Evolutionary conservation across 2,329 filamentous ascomycete genomes (phyloP), one percentile per base, ranked within the genome.

Genomic region (Phoma sp.): DNA sequence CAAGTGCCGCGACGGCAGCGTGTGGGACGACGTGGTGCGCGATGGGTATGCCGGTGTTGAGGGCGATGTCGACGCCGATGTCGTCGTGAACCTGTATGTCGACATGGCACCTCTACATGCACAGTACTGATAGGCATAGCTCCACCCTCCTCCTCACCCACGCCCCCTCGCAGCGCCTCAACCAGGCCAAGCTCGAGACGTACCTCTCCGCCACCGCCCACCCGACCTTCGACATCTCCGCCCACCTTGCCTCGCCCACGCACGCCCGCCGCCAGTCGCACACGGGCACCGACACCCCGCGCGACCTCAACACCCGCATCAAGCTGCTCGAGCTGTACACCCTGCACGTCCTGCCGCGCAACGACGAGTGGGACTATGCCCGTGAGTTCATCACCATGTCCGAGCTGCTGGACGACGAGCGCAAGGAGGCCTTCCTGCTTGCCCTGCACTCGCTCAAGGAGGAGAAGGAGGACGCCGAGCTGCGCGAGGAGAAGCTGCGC

Each of bases 311-410:
- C 63, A 87, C 91, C 4, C 85, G 92, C 38, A 87, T 97, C 60
- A 96, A 96, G 78, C 90, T 99, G 34, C 85, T 99, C 43, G 95
- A 99, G 77, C 83, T 99, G 7, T 99, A 97, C 74, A 96, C 92
- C 1, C 83, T 99, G 4, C 95, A 99, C 71, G 91, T 98, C 7
- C 85, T 99, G n/a, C 87, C 93, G 5, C 85, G 92, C 47, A 98
- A 97, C 65, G 87, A 91, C 50, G 92, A 98, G 77, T 99, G 95
- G 95, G 91, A 96, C 53, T 97, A 97, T 67, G 92, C 95, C 4
- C 85, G 87, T 55, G 91, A 96, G 65, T 98, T 98, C 74, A 96
- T 98, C 68, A 86, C 83, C 67, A 86, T 92, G 68, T 95, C 88
- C 73, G 87, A 93, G 39, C 86, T 96, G 21, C 83, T 99, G 1